Evolutionary conservation across 768 basidiomycete genomes (phyloP), one percentile per base, ranked within the genome.

Genomic region (Macrocybe gigantea): DNA sequence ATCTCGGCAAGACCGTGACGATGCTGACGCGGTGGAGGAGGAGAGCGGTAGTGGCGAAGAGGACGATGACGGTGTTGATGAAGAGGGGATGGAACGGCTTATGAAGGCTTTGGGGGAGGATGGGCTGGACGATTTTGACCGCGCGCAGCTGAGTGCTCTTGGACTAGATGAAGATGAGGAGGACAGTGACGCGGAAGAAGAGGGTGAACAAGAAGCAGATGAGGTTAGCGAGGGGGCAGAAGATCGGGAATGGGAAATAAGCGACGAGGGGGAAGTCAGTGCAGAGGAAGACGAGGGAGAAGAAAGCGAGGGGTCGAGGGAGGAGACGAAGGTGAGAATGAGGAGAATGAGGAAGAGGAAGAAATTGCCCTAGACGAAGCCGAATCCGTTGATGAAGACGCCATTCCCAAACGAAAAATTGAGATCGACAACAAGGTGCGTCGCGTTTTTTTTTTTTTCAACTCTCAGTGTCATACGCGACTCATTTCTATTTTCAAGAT

Each of bases 401-500:
- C 72, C 1, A 75, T 93, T 30, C 89, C 86, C n/a, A 73, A 72
- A 49, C 85, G 85, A 72, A 94, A 93, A 70, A 66, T 91, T 40
- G 83, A 84, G 54, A 80, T 90, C 46, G 82, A 94, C 71, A 88
- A 94, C 66, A 78, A 77, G 56, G 92, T 87, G 44, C 40, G 80
- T 70, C 31, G 41, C 48, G 31, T 1, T 32, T 41, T 45, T 15
- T 14, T 33, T 41, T 33, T 40, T 7, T 33, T 13, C 5, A 33
- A 35, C 37, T 22, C 22, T 22, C 22, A 22, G 4, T 22, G 22
- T 22, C 22, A 22, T 22, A 22, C 41, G 11, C 32, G 22, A 33
- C 48, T 47, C 44, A 34, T 47, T 38, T 6, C 31, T 31, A 42
- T 34, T 41, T 12, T 34, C 14, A 46, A 93, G 90, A 71, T 78